phyloP scores from a whole-genome alignment of 2,329 filamentous ascomycete species.

The Nigrograna mackinnonii region DNA sequence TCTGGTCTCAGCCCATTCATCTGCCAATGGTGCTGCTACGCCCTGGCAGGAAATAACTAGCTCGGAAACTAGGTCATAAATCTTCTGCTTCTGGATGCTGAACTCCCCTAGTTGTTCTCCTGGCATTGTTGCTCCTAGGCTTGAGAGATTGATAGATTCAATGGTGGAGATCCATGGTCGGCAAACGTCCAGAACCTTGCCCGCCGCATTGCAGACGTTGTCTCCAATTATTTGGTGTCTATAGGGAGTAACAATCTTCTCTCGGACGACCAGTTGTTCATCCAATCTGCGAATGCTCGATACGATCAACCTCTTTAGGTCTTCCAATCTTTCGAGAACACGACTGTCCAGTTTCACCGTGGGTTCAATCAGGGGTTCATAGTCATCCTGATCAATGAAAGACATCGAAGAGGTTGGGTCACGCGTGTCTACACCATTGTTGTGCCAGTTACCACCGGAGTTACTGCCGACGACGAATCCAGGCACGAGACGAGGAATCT shows the following conservation, averaged over 20 bases:
- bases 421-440: conserved; percentile 64
- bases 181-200: conserved; percentile 84
- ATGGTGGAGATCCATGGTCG: conserved; percentile 87
- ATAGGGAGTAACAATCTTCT: conserved; percentile 79
- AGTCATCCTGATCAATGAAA: conserved; percentile 84
- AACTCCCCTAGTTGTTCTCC: conserved; percentile 88
- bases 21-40: conserved; percentile 86
- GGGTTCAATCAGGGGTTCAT: conserved; percentile 73
- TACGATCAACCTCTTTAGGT: conserved; percentile 82
- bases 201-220: conserved; percentile 76
- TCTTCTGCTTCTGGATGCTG: conserved; percentile 84
- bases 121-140: conserved; percentile 76
- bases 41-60: conserved; percentile 85
- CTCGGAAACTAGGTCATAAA: conserved; percentile 93
- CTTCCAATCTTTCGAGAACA: conserved; percentile 81
- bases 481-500: conserved; percentile 88
- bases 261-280: conserved; percentile 74
- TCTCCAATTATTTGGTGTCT: conserved; percentile 82
- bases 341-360: conserved; percentile 74
- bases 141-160: conserved; percentile 87
- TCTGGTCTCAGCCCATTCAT: conserved; percentile 94
- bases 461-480: conserved; percentile 89
- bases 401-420: conserved; percentile 68
- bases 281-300: conserved; percentile 85
- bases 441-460: conserved; percentile 84